A percentile compares a stretch with the other conserved stretches of the same genome.
phyloP scores from a whole-genome alignment of 257 asterid genomes.

The Asclepias syriaca region DNA sequence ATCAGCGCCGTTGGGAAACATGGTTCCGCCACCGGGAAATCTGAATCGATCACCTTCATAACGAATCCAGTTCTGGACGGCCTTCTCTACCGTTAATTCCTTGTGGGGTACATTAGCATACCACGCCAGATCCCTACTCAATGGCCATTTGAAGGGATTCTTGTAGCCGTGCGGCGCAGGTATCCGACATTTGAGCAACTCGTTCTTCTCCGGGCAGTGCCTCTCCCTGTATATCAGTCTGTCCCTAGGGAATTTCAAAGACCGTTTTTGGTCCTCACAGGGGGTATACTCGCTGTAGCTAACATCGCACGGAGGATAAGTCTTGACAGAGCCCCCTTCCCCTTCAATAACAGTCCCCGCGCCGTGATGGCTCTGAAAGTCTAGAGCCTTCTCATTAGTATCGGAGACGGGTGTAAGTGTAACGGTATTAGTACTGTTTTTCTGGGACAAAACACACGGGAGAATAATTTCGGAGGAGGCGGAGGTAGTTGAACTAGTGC shows the following conservation, averaged over 20 bases:
- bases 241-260: conserved; percentile 41
- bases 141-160: conserved; percentile 74
- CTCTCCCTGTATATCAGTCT: conserved; percentile 62
- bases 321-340: conserved; percentile 10
- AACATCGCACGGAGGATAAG: conserved; percentile 47
- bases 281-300: conserved; percentile 75
- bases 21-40: conserved; percentile 93
- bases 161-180: conserved; percentile 74
- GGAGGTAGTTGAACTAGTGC: conserved; percentile 17
- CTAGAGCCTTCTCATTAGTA: conserved; percentile 16
- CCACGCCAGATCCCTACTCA: conserved; percentile 78
- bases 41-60: conserved; percentile 67
- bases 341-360: conserved; percentile 23
- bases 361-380: conserved; percentile 53
- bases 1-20: conserved; percentile 77
- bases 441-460: conserved; percentile 16
- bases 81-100: conserved; percentile 76
- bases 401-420: background rate
- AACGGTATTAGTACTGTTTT: conserved; percentile 15
- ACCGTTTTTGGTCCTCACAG: conserved; percentile 65
- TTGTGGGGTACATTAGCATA: conserved; percentile 82
- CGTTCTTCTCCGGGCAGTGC: conserved; percentile 59
- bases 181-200: conserved; percentile 53
- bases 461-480: conserved; percentile 6
- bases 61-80: conserved; percentile 85